Conservation (phyloP, 2,329 filamentous ascomycete species). For the Arthrobotrys sinensis region DNA sequence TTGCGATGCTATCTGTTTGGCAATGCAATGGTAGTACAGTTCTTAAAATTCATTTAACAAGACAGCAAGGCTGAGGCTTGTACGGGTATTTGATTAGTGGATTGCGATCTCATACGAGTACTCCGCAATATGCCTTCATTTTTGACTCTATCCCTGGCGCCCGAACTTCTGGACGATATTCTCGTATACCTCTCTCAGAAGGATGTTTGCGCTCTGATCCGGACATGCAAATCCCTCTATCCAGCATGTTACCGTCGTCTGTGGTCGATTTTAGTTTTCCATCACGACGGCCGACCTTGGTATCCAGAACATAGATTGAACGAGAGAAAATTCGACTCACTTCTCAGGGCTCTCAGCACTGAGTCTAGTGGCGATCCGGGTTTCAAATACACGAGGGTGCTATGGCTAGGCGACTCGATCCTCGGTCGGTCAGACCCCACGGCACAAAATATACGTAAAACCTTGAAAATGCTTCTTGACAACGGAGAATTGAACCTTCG, state of each 20-base stretch:
- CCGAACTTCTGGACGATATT: not conserved
- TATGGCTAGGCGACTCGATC: not conserved
- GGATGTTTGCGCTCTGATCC: not conserved
- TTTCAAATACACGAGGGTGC: not conserved
- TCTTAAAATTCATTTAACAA: no score
- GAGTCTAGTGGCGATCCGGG: not conserved
- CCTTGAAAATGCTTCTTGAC: not conserved
- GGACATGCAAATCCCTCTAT: constrained; percentile 1
- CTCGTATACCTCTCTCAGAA: not conserved
- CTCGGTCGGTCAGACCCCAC: not conserved
- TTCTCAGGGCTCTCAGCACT: not conserved
- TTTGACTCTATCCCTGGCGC: not conserved
- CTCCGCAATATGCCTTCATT: no score
- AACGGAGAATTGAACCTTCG: not conserved
- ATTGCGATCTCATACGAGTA: no score
- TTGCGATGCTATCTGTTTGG: no score
- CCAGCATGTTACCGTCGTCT: constrained; percentile 1
- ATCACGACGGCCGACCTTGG: not conserved
- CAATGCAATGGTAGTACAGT: no score
- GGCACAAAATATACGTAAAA: not conserved
- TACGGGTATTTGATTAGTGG: no score
- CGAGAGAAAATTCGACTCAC: not conserved
- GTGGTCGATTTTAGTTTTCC: constrained; percentile 5
- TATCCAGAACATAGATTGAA: not conserved
- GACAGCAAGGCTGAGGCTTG: no score